These are phyloP conservation scores for Claviceps paspali DNA, from an alignment of 2,329 filamentous ascomycete genomes.

Conservation along the genomic window DNA sequence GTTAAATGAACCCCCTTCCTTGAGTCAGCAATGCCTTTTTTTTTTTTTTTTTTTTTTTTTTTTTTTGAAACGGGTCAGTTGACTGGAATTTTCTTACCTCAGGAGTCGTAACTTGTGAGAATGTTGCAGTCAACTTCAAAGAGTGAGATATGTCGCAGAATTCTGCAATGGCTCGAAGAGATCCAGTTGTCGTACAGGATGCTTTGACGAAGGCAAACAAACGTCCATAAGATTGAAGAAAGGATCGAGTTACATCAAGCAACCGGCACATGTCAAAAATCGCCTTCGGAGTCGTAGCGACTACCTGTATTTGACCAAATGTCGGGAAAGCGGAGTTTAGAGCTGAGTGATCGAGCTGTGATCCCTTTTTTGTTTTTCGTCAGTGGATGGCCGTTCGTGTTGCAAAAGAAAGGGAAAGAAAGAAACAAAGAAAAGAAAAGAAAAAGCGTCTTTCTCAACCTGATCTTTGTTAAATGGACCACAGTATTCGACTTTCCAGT, in stretches of 20 bases:
- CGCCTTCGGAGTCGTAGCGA: conserved; percentile 10
- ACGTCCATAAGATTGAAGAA: conserved; percentile 32
- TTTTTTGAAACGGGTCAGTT: too few relatives aligned
- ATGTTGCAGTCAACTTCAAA: conserved; percentile 22
- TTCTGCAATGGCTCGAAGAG: conserved; percentile 34
- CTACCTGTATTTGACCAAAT: conserved; percentile 16
- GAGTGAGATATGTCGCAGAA: conserved; percentile 35
- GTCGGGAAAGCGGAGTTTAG: neutral
- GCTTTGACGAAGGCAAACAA: conserved; percentile 35
- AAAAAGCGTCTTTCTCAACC: neutral
- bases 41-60: too few relatives aligned
- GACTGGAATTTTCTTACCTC: conserved; percentile 11
- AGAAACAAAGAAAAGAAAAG: too few relatives aligned
- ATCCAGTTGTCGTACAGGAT: conserved; percentile 23
- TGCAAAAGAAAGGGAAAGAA: too few relatives aligned
- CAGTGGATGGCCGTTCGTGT: neutral
- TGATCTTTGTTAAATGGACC: conserved; percentile 3
- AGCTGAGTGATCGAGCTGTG: neutral
- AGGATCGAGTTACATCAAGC: conserved; percentile 14
- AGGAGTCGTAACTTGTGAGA: conserved; percentile 11
- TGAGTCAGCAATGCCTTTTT: conserved; percentile 10
- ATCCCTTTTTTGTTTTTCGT: neutral
- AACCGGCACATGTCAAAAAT: conserved; percentile 18
- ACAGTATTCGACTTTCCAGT: conserved; percentile 26
- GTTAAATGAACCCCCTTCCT: conserved; percentile 13